Evolutionary conservation across 1,284 basidiomycete species (phyloP).

Genomic region (Vanrija sp.): DNA sequence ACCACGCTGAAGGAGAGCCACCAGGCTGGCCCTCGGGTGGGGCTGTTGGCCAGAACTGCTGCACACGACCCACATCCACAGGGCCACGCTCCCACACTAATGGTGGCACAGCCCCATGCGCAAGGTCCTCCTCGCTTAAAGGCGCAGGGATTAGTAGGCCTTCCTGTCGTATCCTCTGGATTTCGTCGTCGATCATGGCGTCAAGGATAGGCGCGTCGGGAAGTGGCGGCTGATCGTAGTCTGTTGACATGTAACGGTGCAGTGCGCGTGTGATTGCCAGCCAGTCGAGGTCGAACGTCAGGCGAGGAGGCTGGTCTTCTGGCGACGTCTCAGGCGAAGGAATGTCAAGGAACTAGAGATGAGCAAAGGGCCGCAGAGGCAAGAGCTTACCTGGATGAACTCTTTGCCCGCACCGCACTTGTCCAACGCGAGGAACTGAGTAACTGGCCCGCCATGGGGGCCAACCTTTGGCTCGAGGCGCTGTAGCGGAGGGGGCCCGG

Average conservation of each 20-base stretch:
- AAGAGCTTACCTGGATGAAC: slow-evolving; percentile 69
- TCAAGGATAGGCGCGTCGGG: slow-evolving; percentile 60
- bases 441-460: neutral
- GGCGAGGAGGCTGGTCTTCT: slow-evolving; percentile 40
- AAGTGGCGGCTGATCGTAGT: slow-evolving; percentile 56
- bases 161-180: slow-evolving; percentile 59
- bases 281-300: slow-evolving; percentile 84
- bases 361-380: neutral
- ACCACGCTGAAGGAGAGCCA: slow-evolving; percentile 56
- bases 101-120: slow-evolving; percentile 9
- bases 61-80: slow-evolving; percentile 58
- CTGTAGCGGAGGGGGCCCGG: neutral
- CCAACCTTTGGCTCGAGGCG: neutral
- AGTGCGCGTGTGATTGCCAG: slow-evolving; percentile 86
- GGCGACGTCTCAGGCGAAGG: slow-evolving; percentile 35
- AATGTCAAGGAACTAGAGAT: slow-evolving; percentile 66
- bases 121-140: slow-evolving; percentile 4
- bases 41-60: slow-evolving; percentile 70
- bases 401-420: slow-evolving; percentile 80
- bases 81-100: slow-evolving; percentile 32
- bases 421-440: slow-evolving; percentile 78
- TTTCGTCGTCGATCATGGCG: slow-evolving; percentile 60
- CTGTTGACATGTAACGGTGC: slow-evolving; percentile 67
- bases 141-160: slow-evolving; percentile 33
- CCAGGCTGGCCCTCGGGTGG: slow-evolving; percentile 56